Percentiles rank a stretch among this genome's conserved stretches.
Conservation (phyloP, 2,329 filamentous ascomycete genomes). For the Pochonia chlamydosporia region DNA sequence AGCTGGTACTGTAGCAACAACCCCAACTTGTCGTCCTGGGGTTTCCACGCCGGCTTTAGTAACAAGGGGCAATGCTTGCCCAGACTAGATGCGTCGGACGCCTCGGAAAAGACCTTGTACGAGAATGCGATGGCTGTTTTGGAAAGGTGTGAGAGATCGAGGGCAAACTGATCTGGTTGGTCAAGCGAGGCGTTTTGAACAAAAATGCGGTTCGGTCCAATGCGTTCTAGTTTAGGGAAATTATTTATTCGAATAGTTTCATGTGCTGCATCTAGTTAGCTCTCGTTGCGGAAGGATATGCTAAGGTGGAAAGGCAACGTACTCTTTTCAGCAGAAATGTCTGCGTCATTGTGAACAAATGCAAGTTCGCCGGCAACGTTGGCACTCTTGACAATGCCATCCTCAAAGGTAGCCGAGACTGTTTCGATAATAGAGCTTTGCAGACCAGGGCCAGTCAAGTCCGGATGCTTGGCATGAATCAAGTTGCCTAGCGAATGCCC, state of each 20-base stretch:
- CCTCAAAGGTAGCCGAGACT: constrained; percentile 77
- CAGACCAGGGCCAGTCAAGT: constrained; percentile 72
- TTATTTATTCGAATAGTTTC: constrained; percentile 81
- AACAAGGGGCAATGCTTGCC: constrained; percentile 63
- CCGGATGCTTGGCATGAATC: constrained; percentile 70
- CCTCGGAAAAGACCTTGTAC: constrained; percentile 76
- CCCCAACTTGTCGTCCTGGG: constrained; percentile 78
- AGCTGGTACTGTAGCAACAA: constrained; percentile 79
- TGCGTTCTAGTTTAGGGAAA: constrained; percentile 80
- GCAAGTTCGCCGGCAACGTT: constrained; percentile 85
- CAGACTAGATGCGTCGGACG: constrained; percentile 37
- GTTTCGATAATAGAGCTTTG: constrained; percentile 89
- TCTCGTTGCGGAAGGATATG: not conserved
- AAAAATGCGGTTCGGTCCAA: constrained; percentile 90
- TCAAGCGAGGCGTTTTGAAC: constrained; percentile 62
- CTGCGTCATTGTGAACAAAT: constrained; percentile 65
- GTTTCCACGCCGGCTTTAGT: constrained; percentile 73
- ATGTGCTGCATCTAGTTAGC: constrained; percentile 29
- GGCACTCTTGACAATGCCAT: constrained; percentile 63
- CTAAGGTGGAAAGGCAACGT: constrained; percentile 19
- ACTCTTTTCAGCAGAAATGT: constrained; percentile 41
- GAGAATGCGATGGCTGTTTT: constrained; percentile 82
- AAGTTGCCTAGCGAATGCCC: constrained; percentile 70
- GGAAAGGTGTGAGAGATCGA: constrained; percentile 68
- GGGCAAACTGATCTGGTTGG: constrained; percentile 70